Evolutionary conservation across 192 early-diverging fungal genomes (phyloP).

Genomic region (Irineochytrium annulatum): DNA sequence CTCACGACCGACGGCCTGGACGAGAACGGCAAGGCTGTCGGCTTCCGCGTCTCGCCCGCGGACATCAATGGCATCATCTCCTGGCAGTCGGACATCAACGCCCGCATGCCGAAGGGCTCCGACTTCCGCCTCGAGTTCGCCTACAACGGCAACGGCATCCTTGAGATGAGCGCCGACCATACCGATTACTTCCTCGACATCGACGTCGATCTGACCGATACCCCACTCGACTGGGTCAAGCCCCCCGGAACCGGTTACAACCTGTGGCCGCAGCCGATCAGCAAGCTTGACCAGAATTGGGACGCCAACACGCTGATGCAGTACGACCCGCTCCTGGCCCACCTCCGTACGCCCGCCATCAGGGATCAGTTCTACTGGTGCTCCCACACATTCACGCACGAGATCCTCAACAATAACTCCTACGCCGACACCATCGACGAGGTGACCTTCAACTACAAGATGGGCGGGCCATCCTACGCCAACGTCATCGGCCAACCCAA

Average conservation of each 20-base stretch:
- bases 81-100: conserved; percentile 33
- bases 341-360: too few relatives aligned
- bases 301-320: background rate
- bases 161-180: background rate
- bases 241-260: conserved; percentile 31
- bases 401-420: conserved; percentile 21
- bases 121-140: conserved; percentile 25
- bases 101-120: conserved; percentile 32
- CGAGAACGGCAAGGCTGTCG: conserved; percentile 6
- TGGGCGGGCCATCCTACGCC: background rate
- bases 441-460: conserved; percentile 6
- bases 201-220: conserved; percentile 13
- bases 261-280: conserved; percentile 26
- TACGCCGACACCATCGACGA: conserved; percentile 10
- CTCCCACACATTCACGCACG: conserved; percentile 38
- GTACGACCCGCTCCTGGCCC: background rate
- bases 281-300: background rate
- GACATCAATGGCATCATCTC: conserved; percentile 29
- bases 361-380: conserved; percentile 41
- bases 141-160: conserved; percentile 1
- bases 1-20: conserved; percentile 10
- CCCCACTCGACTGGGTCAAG: conserved; percentile 25
- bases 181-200: background rate
- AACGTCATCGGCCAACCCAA: too few relatives aligned
- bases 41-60: conserved; percentile 26